A percentile compares a stretch with the other conserved stretches of the same genome.
Evolutionary conservation across 2,329 filamentous ascomycete genomes (phyloP).

Genomic region (Pseudopithomyces maydicus): DNA sequence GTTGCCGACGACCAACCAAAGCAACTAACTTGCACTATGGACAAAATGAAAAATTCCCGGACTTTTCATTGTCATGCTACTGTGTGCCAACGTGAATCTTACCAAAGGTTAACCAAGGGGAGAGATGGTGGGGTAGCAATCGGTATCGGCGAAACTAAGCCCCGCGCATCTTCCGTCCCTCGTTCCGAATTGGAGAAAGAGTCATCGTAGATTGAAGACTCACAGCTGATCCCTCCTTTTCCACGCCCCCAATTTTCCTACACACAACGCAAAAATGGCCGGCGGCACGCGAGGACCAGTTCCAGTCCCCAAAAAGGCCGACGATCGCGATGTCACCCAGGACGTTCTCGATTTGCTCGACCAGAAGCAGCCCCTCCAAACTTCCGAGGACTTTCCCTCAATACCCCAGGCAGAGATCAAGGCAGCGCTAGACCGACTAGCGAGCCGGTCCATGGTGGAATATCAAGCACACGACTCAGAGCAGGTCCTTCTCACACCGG

Average conservation of each 20-base stretch:
- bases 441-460: slow-evolving; percentile 81
- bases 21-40: too few species aligned
- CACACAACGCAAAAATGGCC: slow-evolving; percentile 43
- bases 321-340: slow-evolving; percentile 65
- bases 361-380: slow-evolving; percentile 56
- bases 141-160: slow-evolving; percentile 14
- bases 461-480: slow-evolving; percentile 85
- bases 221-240: slow-evolving; percentile 19
- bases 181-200: slow-evolving; percentile 11
- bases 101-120: too few species aligned
- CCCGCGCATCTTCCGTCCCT: slow-evolving; percentile 11
- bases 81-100: too few species aligned
- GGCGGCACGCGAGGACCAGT: slow-evolving; percentile 54
- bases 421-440: slow-evolving; percentile 83
- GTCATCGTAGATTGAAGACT: slow-evolving; percentile 13
- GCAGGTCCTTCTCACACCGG: slow-evolving; percentile 74
- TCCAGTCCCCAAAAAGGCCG: slow-evolving; percentile 48
- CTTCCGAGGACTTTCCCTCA: slow-evolving; percentile 56
- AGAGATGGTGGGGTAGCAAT: too few species aligned
- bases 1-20: too few species aligned
- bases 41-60: too few species aligned
- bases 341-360: slow-evolving; percentile 76
- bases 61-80: not conserved
- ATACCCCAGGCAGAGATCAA: slow-evolving; percentile 66
- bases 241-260: slow-evolving; percentile 16